phyloP scores from a whole-genome alignment of 2,329 filamentous ascomycete genomes.

The Apiospora marii region DNA sequence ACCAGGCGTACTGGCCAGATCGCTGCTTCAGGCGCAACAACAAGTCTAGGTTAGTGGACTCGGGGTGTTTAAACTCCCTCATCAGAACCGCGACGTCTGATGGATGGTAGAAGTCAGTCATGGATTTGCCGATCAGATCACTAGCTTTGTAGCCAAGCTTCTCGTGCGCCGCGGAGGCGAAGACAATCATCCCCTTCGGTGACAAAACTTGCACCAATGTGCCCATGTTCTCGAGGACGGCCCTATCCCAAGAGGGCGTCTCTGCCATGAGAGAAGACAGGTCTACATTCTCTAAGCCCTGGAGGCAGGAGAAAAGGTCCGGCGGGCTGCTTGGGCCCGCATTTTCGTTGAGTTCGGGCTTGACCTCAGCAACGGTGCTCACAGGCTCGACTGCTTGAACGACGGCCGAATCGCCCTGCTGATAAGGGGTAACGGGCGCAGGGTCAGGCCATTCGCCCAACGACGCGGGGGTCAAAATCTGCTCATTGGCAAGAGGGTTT shows the following conservation, averaged over 20 bases:
- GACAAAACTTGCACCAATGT: slow-evolving; percentile 91
- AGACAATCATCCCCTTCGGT: slow-evolving; percentile 85
- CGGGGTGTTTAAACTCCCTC: slow-evolving; percentile 16
- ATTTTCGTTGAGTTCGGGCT: neutral
- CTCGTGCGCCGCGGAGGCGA: slow-evolving; percentile 77
- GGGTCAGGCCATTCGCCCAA: neutral
- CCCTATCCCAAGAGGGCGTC: slow-evolving; percentile 86
- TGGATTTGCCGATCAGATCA: neutral
- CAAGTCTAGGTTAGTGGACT: neutral
- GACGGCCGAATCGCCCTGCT: neutral
- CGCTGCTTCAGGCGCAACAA: slow-evolving; percentile 11
- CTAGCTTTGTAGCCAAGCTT: slow-evolving; percentile 13
- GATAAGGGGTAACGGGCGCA: neutral
- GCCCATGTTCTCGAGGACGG: slow-evolving; percentile 86
- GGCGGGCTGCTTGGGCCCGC: neutral
- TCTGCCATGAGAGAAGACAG: slow-evolving; percentile 52
- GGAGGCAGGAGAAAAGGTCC: neutral
- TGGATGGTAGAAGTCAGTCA: neutral
- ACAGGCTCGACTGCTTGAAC: neutral
- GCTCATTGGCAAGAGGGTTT: neutral
- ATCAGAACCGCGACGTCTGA: slow-evolving; percentile 1
- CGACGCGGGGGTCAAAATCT: slow-evolving; percentile 52
- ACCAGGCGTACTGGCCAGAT: slow-evolving; percentile 18
- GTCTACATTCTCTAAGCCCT: neutral
- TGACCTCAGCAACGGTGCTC: neutral